A percentile compares a stretch with the other conserved stretches of the same genome.
These are phyloP conservation scores for Cercospora sp. DNA, from an alignment of 2,329 filamentous ascomycete genomes.

Conservation along the genomic window DNA sequence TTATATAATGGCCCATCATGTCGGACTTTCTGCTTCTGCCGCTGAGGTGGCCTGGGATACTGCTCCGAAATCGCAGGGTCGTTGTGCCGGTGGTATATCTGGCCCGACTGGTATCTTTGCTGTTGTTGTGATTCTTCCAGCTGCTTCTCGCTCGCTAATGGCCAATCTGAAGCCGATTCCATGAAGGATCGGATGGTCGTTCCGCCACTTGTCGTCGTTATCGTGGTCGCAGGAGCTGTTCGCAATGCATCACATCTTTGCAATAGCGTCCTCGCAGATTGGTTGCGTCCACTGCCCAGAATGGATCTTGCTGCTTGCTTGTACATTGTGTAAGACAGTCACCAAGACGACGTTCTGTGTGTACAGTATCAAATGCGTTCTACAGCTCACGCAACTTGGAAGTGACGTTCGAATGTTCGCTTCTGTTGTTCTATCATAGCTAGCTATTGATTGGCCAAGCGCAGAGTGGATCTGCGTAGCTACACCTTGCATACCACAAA, in stretches of 20 bases:
- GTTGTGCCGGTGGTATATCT: not conserved
- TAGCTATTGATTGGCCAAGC: not conserved
- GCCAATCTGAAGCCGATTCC: conserved; percentile 6
- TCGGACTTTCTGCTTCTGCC: conserved; percentile 1
- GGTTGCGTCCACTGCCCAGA: not conserved
- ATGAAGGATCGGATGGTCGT: not conserved
- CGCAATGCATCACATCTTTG: not conserved
- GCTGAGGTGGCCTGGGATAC: not conserved
- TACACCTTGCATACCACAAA: conserved; percentile 1
- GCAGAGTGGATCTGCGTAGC: not conserved
- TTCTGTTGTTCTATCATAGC: not conserved
- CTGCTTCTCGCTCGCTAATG: conserved; percentile 4
- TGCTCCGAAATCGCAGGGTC: not conserved
- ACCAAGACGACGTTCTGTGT: not conserved
- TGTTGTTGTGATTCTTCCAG: not conserved
- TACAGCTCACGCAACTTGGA: not conserved
- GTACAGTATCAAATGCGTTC: not conserved
- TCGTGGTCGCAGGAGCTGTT: not conserved
- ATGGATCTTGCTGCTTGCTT: not conserved
- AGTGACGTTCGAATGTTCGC: not conserved
- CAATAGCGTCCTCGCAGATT: not conserved
- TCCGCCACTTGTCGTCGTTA: not conserved
- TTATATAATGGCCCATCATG: conserved; percentile 7
- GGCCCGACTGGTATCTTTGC: not conserved
- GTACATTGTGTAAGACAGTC: not conserved